These are phyloP conservation scores for Acacia crassicarpa DNA, from an alignment of 306 rosid species.

Conservation along the genomic window DNA sequence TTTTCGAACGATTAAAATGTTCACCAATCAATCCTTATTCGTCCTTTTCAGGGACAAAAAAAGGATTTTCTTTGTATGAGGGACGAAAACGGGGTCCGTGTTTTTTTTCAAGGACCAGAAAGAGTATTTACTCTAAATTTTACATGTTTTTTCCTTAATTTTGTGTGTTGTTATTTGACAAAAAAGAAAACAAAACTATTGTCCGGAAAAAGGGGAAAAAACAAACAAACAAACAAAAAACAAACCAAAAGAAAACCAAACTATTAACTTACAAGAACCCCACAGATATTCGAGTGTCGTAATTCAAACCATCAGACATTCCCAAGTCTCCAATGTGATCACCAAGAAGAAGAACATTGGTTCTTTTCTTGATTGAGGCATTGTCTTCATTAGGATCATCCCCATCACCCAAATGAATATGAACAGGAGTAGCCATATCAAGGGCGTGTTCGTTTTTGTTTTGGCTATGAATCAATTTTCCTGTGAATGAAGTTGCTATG, in stretches of 20 bases:
- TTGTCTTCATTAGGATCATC: slow-evolving; percentile 51
- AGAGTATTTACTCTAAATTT: too few relatives aligned
- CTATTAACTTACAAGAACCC: slow-evolving; percentile 78
- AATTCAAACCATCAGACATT: slow-evolving; percentile 92
- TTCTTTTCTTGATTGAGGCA: slow-evolving; percentile 67
- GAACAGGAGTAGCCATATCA: slow-evolving; percentile 91
- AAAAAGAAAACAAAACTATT: not conserved
- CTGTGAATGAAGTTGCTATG: slow-evolving; percentile 44
- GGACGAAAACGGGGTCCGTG: too few relatives aligned
- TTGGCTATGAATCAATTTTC: slow-evolving; percentile 85
- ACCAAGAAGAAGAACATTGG: slow-evolving; percentile 91
- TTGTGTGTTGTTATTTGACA: not conserved
- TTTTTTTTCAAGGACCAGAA: too few relatives aligned
- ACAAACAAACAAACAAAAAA: too few relatives aligned
- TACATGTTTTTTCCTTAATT: not conserved
- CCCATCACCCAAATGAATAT: slow-evolving; percentile 62
- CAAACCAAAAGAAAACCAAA: not conserved
- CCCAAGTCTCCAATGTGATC: slow-evolving; percentile 91
- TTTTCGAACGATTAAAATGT: too few relatives aligned
- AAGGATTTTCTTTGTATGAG: too few relatives aligned
- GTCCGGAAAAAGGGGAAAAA: too few relatives aligned
- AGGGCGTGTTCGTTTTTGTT: slow-evolving; percentile 95
- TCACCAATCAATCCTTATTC: too few relatives aligned
- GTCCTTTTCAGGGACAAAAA: too few relatives aligned
- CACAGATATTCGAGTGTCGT: slow-evolving; percentile 74